Evolutionary conservation across 495 filamentous ascomycete species (phyloP), one percentile per base, ranked within the genome.

Genomic region (Cercophora samala): DNA sequence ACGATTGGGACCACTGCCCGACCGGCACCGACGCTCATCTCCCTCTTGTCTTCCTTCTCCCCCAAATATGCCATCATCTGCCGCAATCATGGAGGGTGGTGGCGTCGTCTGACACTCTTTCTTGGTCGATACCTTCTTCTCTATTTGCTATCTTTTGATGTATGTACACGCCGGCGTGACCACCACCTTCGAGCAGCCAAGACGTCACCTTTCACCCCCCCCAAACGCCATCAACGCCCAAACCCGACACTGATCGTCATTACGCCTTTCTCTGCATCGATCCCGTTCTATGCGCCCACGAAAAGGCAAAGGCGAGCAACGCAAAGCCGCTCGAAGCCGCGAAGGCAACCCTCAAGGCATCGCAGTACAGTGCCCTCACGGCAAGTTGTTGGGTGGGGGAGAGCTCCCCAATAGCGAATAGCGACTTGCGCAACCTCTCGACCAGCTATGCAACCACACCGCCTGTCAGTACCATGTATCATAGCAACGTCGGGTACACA

Each of bases 391-490:
- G 72, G n/a, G 80, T 79, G 0, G 79, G 78, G 0, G 81, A 76
- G 1, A 86, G 77, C 22, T 78, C 72, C 21, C 79, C 69, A 37
- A 87, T 77, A 9, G 84, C 81, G 19, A 82, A 84, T 1, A 86
- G 76, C 1, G 85, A 87, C 66, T 85, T 83, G 19, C 84, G 78
- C 62, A 87, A 82, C 25, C 81, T 80, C 58, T 83, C 79, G 56
- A 86, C 78, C 13, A 86, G 73, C 82, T 85, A 13, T 37, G 18
- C 11, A 56, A 5, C 37, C 37, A 46, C 37, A 46, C 13, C 37
- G 13, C 37, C 11, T 46, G 25, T 32, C 15, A 32, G 64, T 60
- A 3, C 25, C 37, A 2, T 8, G 29, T 25, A 18, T 1, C 21
- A 15, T 0, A 53, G 5, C 23, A 15, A 60, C 25, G 19, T 32